phyloP scores from a whole-genome alignment of 495 filamentous ascomycete genomes.

The Neurospora sp. region DNA sequence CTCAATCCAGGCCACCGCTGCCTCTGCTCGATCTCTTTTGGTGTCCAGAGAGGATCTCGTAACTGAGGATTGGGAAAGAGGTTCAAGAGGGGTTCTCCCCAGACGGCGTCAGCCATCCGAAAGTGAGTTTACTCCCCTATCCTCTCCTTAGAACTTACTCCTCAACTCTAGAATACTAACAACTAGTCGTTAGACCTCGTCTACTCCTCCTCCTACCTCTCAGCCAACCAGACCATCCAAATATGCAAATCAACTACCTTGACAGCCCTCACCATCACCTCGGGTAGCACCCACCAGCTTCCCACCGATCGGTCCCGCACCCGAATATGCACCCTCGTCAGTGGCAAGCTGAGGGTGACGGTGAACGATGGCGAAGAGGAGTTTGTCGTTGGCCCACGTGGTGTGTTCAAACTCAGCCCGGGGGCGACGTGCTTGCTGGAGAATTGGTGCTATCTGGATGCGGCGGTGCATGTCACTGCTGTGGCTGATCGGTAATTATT shows the following conservation, averaged over 20 bases:
- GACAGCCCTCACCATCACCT: conserved; percentile 14
- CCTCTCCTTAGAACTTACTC: not conserved
- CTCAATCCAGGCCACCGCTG: not conserved
- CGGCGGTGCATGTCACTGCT: conserved; percentile 17
- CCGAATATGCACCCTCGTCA: conserved; percentile 16
- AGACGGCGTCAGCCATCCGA: not conserved
- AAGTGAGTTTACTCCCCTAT: not conserved
- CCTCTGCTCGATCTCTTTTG: not conserved
- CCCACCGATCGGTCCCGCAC: conserved; percentile 1
- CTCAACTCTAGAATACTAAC: not conserved
- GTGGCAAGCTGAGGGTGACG: conserved; percentile 21
- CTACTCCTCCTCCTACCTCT: conserved; percentile 18
- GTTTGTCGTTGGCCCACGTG: conserved; percentile 18
- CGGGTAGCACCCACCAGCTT: conserved; percentile 14
- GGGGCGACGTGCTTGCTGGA: conserved; percentile 10
- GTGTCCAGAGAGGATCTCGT: not conserved
- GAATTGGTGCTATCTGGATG: conserved; percentile 22
- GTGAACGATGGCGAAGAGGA: conserved; percentile 11
- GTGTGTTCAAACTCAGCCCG: conserved; percentile 16
- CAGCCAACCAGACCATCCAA: conserved; percentile 13
- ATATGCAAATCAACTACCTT: conserved; percentile 8
- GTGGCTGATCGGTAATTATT: not conserved
- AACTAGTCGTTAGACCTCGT: conserved; percentile 10
- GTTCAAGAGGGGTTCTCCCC: not conserved
- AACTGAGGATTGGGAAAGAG: not conserved